Base-by-base conservation (phyloP, 2,329 filamentous ascomycete genomes). In the Diplodia corticola region DNA sequence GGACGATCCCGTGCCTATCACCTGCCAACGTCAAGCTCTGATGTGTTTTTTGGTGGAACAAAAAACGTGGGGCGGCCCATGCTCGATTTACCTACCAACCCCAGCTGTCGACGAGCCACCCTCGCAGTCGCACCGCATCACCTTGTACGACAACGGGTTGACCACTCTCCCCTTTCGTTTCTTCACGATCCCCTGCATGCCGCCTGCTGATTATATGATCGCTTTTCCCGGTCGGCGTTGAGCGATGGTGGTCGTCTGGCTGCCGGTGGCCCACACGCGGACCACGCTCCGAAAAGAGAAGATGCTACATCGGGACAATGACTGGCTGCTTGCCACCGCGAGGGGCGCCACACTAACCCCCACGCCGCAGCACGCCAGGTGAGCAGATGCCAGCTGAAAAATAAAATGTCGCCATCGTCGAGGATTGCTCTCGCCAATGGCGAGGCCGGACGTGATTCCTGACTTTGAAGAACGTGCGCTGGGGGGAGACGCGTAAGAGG, bases 61-160 rank as follows among this genome's bases (percentile, higher is more conserved):
- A 24, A 59, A 48, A 22, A 44, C 9, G 44, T 49, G 57, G n/a
- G 44, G 26, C 57, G 44, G 26, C 57, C 30, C 22, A 24, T 10
- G 26, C 24, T 35, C 5, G 9, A 33, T 10, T 3, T 33, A 15
- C 30, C 7, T 33, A 15, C 28, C 40, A 44, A 20, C 13, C n/a
- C 40, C 40, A 48, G 57, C 40, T 49, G 44, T 49, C 57, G 35
- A 22, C 10, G 4, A 30, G 20, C 7, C 17, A 15, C 15, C 12
- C 10, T n/a, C 26, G 17, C 13, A 33, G 57, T 61, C 48, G 24
- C 57, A 61, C 57, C 10, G 44, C 57, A 61, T 61, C 24, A 49
- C 49, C 26, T 61, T 24, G 57, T 61, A 35, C 44, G 13, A 61
- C 57, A 5, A 48, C 2, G 7, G 57, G 57, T 61, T 61, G 57